These are phyloP conservation scores for Cladosporium halotolerans DNA, from an alignment of 2,329 filamentous ascomycete species.

Conservation along the genomic window DNA sequence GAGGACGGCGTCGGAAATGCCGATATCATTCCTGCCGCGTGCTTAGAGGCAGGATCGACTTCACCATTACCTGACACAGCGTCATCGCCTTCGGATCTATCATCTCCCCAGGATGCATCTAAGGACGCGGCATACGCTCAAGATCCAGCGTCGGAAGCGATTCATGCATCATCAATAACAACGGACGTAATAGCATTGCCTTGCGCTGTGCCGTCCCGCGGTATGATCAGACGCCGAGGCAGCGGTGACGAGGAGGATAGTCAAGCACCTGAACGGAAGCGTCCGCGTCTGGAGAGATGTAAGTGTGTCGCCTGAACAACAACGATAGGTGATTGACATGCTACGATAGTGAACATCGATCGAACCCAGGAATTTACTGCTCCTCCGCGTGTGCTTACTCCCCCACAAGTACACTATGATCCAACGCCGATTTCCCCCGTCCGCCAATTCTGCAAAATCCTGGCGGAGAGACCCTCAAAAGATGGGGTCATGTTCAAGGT, in stretches of 20 bases:
- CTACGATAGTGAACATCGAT: background rate
- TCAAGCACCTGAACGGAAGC: background rate
- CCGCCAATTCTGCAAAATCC: constrained; percentile 8
- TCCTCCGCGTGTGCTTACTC: background rate
- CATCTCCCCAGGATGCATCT: background rate
- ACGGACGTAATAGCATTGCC: background rate
- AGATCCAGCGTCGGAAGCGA: background rate
- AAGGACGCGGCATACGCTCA: background rate
- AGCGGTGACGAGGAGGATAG: background rate
- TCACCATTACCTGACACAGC: background rate
- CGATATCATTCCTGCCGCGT: background rate
- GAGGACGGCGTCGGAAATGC: background rate
- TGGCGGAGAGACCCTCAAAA: constrained; percentile 3
- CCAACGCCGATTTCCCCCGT: constrained; percentile 12
- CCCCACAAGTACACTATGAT: background rate
- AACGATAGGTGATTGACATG: background rate
- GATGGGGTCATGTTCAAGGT: constrained; percentile 13
- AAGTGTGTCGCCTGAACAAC: background rate
- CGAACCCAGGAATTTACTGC: background rate
- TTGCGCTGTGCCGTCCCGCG: background rate
- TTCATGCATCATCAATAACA: background rate
- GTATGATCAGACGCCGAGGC: background rate
- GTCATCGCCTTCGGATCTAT: background rate
- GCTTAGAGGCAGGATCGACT: background rate
- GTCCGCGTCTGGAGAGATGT: background rate